Percentiles rank a stretch among this genome's conserved stretches.
phyloP scores from a whole-genome alignment of 2,329 filamentous ascomycete genomes.

The Paraphoma sp. region DNA sequence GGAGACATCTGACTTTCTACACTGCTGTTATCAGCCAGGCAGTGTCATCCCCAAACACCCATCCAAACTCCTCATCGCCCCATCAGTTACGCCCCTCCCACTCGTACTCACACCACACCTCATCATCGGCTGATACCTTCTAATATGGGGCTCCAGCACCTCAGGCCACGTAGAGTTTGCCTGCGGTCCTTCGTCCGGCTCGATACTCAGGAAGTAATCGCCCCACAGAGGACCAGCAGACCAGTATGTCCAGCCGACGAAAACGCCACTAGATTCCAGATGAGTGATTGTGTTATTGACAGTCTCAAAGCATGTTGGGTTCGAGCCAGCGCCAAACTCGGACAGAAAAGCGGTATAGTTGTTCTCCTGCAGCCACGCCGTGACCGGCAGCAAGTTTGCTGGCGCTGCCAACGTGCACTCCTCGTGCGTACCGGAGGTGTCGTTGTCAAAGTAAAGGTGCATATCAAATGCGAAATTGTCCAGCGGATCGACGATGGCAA shows the following conservation, averaged over 20 bases:
- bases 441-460: constrained; percentile 60
- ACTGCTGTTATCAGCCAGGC: not conserved
- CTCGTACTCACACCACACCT: constrained; percentile 26
- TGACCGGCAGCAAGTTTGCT: constrained; percentile 51
- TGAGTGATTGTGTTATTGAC: constrained; percentile 49
- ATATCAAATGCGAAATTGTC: constrained; percentile 60
- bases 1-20: not conserved
- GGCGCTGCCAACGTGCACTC: constrained; percentile 53
- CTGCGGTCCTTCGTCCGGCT: constrained; percentile 20
- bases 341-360: constrained; percentile 58
- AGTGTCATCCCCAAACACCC: constrained; percentile 27
- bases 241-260: constrained; percentile 61
- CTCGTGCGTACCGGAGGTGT: constrained; percentile 56
- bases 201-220: constrained; percentile 29
- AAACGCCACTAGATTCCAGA: constrained; percentile 51
- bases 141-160: constrained; percentile 26
- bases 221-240: constrained; percentile 60
- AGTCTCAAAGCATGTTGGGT: constrained; percentile 50
- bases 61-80: constrained; percentile 11
- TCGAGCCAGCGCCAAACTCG: constrained; percentile 57
- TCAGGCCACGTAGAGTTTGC: constrained; percentile 24
- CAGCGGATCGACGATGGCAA: constrained; percentile 54
- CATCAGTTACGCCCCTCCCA: constrained; percentile 6
- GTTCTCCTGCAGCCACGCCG: constrained; percentile 55
- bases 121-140: constrained; percentile 25